Base-by-base conservation (phyloP, 2,329 filamentous ascomycete species). In the Thielaviopsis euricoi region DNA sequence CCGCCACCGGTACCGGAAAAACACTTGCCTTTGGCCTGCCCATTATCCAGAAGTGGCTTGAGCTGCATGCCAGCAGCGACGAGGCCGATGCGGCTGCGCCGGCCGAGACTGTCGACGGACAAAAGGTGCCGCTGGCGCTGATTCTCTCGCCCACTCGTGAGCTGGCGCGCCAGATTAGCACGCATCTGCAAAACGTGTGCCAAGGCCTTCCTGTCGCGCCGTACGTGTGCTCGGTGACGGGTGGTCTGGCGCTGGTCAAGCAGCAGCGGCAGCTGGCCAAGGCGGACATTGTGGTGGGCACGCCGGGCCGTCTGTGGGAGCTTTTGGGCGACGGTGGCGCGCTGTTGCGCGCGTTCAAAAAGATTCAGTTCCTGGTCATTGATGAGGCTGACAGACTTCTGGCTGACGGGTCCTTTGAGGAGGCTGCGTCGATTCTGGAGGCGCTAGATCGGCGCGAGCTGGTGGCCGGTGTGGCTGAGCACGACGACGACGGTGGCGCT, bases 1-100 rank as follows among this genome's bases (percentile, higher is more conserved):
- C 93, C 1, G 86, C 91, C 12, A 98, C 93, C 0, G 93, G 93
- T 63, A 97, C 93, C 15, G 93, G 93, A 64, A 98, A 98, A 72
- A 98, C 93, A 0, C 74, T 98, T 51, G 91, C 93, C 0, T 98
- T 95, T 69, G 89, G 86, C 1, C 89, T 98, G 62, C 93, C 93
- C 0, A 93, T 98, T 58, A 75, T 97, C 10, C 90, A 98, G 69
- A 77, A 79, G 58, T 96, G 85, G 76, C 71, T 98, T 43, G 69
- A 69, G 49, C 68, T 67, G 15, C 65, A 66, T 22, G 69, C 72
- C 56, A 61, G 66, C 54, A 58, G 63, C 58, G 64, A 55, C 7
- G 58, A 59, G 15, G 52, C 23, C 13, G 48, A 55, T 6, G 21
- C 57, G 21, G n/a, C 19, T 10, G 66, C 71, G 43, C 66, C 69